These are phyloP conservation scores for Hypomyces rosellus DNA, from an alignment of 2,329 filamentous ascomycete species.

Conservation along the genomic window DNA sequence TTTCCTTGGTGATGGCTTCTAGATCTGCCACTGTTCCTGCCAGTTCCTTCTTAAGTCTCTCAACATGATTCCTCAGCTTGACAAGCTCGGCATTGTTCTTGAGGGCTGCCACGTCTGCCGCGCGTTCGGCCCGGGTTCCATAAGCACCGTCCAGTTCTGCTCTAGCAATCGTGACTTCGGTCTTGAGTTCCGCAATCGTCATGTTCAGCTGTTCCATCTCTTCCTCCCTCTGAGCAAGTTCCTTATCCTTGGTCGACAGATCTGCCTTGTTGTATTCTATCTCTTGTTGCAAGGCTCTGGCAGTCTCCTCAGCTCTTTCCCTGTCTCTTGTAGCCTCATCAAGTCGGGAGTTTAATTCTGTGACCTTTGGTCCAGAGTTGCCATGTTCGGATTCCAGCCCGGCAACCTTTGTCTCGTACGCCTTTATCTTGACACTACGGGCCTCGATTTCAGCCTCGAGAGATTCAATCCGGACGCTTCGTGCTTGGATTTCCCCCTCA, in stretches of 20 bases:
- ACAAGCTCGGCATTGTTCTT: conserved; percentile 41
- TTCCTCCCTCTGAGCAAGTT: conserved; percentile 42
- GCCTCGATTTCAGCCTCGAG: conserved; percentile 33
- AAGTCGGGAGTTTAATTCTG: conserved; percentile 26
- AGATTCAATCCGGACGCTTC: conserved; percentile 32
- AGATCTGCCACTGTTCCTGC: conserved; percentile 45
- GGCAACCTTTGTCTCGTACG: conserved; percentile 32
- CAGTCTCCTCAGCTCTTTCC: conserved; percentile 22
- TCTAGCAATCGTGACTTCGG: conserved; percentile 53
- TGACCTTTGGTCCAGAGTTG: conserved; percentile 18
- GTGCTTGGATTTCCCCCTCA: conserved; percentile 25
- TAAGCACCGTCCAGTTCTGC: conserved; percentile 58
- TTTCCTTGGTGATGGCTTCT: conserved; percentile 48
- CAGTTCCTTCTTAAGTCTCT: conserved; percentile 45
- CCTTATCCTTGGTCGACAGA: conserved; percentile 32
- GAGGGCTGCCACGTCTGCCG: conserved; percentile 50
- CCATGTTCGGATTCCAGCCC: conserved; percentile 4
- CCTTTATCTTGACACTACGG: conserved; percentile 36
- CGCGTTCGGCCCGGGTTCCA: conserved; percentile 52
- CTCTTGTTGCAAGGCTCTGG: conserved; percentile 21
- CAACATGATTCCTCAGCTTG: conserved; percentile 42
- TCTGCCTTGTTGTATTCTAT: conserved; percentile 14
- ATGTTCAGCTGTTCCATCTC: conserved; percentile 46
- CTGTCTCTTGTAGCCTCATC: conserved; percentile 24
- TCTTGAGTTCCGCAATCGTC: conserved; percentile 53